Conservation (phyloP, 2,329 filamentous ascomycete genomes). For the Colletotrichum eremochloae region DNA sequence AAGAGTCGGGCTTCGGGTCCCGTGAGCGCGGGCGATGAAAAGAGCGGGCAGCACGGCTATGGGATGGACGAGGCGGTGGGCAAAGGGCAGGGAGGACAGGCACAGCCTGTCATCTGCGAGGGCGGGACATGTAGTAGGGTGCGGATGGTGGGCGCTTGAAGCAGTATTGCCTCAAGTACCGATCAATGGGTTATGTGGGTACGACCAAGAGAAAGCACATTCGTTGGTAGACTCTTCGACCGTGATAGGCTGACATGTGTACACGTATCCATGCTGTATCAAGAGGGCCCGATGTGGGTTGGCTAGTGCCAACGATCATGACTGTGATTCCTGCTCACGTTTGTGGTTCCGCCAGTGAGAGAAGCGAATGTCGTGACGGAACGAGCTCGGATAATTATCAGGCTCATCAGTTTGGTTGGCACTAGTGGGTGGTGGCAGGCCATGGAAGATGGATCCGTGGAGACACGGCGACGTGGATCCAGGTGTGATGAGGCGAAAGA, state of each 20-base stretch:
- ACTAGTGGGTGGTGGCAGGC: not conserved
- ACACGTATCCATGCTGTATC: not conserved
- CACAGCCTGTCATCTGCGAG: slow-evolving; percentile 17
- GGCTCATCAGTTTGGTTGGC: not conserved
- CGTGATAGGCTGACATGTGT: not conserved
- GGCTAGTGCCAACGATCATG: not conserved
- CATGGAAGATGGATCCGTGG: not conserved
- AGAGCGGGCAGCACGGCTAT: not conserved
- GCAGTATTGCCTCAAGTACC: not conserved
- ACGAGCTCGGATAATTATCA: not conserved
- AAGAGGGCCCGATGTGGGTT: not conserved
- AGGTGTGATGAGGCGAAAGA: no score
- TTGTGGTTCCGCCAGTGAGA: not conserved
- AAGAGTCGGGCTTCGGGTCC: not conserved
- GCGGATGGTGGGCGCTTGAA: slow-evolving; percentile 21
- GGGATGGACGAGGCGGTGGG: not conserved
- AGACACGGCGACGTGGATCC: not conserved
- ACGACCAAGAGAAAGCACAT: not conserved
- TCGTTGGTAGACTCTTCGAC: not conserved
- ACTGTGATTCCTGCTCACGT: not conserved
- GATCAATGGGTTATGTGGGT: not conserved
- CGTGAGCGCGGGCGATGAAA: not conserved
- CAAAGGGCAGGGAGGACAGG: not conserved
- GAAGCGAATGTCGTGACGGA: not conserved
- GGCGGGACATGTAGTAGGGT: slow-evolving; percentile 27